Base-by-base conservation (phyloP, 192 early-diverging fungal genomes). In the Mycoemilia scoparia region DNA sequence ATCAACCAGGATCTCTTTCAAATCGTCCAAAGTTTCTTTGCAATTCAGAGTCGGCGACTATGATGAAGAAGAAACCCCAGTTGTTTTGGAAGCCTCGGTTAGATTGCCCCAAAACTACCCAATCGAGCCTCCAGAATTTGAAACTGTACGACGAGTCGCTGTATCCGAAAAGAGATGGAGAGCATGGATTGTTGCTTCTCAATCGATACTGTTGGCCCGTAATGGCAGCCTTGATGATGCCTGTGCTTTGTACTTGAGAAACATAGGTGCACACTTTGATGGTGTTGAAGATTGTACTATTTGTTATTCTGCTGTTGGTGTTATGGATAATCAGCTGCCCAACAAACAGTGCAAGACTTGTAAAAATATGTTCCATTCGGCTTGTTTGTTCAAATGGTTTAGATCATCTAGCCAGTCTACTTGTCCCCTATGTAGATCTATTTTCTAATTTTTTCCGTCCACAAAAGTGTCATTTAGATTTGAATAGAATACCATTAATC, bases 211-310 rank as follows among this genome's bases (percentile, higher is more conserved):
- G 47, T 49, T 71, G 39, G 57, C 65, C 0, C 76, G 88, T 50
- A 87, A 91, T 50, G 74, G 76, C 7, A 71, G 74, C 3, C 58
- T 92, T 19, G 72, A 79, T 27, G 79, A 85, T 41, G 82, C 81
- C 0, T 51, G 95, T 29, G 60, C 63, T 3, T 49, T 87, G 35
- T 79, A 88, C 39, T 59, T 79, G 27, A 73, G 73, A 37, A 99
- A 99, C 47, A 71, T 90, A 13, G 62, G 66, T n/a, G 57, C 87
- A 23, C 88, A 91, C 47, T 93, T 96, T 62, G 77, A 83, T 24
- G 93, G 90, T n/a, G 77, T 90, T 21, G 92, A 95, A 44, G 89
- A 95, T 49, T 99, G 92, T 46, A 74, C 82, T 2, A 96, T 99
- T 46, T 96, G 91, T 62, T 98, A 96, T 49, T 93, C 87, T 15